Evolutionary conservation across 768 basidiomycete genomes (phyloP), one percentile per base, ranked within the genome.

Genomic region (Guyanaporus albipodus): DNA sequence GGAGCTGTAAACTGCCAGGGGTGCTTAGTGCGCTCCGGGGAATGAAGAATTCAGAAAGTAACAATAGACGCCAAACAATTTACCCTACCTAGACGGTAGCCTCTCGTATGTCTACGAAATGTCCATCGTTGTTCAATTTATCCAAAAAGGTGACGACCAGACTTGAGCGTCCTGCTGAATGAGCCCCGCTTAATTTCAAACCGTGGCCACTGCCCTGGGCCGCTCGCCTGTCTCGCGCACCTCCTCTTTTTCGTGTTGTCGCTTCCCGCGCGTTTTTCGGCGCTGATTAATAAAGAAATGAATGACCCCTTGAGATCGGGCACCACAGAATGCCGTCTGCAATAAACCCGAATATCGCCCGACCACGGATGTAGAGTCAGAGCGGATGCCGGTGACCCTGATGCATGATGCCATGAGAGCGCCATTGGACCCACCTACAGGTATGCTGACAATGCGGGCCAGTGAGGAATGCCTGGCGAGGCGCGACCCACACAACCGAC

Each of bases 1-100:
- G 53, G 60, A 66, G 43, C 19, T 71, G 28, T 76, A 65, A 53
- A 33, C 22, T 23, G 24, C 8, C 23, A 31, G 15, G 22, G n/a
- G 26, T 42, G 27, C 14, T 32, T 38, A 24, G 19, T 8, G 26
- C 17, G 22, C 34, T 17, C 32, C 19, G 7, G 22, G 17, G 9
- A 44, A 37, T 26, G 19, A 18, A 31, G 14, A 32, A 38, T 27
- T 39, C 37, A 23, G 34, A 33, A n/a, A 31, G 17, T 23, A 21
- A 38, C 39, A 41, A 39, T 24, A 24, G 23, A 48, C 38, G 44
- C 49, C 57, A 62, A 44, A 17, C 38, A 38, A 37, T 48, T 17
- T 36, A 42, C 33, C 32, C 41, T 46, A 50, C 43, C 41, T 31
- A 36, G 18, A 45, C 29, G n/a, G n/a, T 29, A 33, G 28, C 35